These are phyloP conservation scores for Diutina neorugosa DNA, from an alignment of 1,139 yeast species.

Conservation along the genomic window DNA sequence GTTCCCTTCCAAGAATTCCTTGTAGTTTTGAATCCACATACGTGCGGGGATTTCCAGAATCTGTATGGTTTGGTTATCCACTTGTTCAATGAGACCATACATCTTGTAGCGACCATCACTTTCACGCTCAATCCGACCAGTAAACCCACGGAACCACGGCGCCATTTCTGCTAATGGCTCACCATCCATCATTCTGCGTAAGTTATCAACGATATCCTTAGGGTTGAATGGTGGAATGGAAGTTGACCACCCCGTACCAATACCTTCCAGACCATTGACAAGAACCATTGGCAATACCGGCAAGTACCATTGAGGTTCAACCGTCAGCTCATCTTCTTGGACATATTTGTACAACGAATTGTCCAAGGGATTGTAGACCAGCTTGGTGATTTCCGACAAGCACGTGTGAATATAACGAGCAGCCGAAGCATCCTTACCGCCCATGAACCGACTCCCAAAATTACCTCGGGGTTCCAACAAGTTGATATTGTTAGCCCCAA, in stretches of 20 bases:
- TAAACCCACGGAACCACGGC: constrained; percentile 98
- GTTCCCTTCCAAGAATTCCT: constrained; percentile 70
- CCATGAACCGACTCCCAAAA: constrained; percentile 92
- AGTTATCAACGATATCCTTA: constrained; percentile 61
- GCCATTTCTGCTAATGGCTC: constrained; percentile 62
- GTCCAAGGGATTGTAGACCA: constrained; percentile 70
- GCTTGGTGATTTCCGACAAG: constrained; percentile 61
- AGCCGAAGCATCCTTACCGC: constrained; percentile 99
- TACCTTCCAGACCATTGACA: constrained; percentile 96
- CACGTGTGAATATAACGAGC: constrained; percentile 95
- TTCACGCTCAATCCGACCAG: constrained; percentile 59
- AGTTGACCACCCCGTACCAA: constrained; percentile 99
- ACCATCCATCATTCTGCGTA: constrained; percentile 61
- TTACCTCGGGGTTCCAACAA: constrained; percentile 85
- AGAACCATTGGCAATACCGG: constrained; percentile 89
- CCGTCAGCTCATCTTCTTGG: constrained; percentile 88
- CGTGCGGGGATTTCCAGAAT: constrained; percentile 90
- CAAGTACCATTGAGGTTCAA: constrained; percentile 92
- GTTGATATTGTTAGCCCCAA: constrained; percentile 86
- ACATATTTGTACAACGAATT: constrained; percentile 67
- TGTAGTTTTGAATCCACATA: constrained; percentile 86
- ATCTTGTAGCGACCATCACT: constrained; percentile 60
- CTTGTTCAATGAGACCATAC: constrained; percentile 69
- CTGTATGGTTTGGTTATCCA: constrained; percentile 70
- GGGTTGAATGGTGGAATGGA: constrained; percentile 89